Evolutionary conservation across 176 grass and related monocot genomes (phyloP), one percentile per base, ranked within the genome.

Genomic region (Aegilops umbellulata): DNA sequence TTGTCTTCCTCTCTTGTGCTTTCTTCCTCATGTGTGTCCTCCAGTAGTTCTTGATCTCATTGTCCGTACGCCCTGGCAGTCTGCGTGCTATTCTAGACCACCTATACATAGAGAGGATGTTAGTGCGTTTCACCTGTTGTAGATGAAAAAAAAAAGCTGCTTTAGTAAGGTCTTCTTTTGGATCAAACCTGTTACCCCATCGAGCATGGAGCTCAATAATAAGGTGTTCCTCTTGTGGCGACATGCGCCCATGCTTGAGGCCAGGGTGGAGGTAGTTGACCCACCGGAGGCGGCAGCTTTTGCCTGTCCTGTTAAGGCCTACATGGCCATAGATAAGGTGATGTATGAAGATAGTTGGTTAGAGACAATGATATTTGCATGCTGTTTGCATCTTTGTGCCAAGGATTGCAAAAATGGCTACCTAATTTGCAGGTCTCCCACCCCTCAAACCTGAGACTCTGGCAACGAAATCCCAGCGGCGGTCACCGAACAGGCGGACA

Each of bases 391-490:
- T 58, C 86, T 83, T 77, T 84, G 83, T 70, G 65, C 74, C 4
- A 87, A 88, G 70, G 66, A 91, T 89, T 81, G 63, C 80, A 86
- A 86, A 86, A 89, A 88, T 86, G 51, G 86, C 80, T 85, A 87
- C 88, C 90, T 86, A 89, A 89, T 72, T 88, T 84, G 91, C 3
- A 82, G 79, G 89, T 91, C 72, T n/a, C 94, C 92, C 88, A 93
- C 94, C 94, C 93, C 94, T 97, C 94, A 97, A 97, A 97, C 94
- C 94, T 97, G 94, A 97, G 83, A 97, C 94, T 93, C 91, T 80
- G 90, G 94, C 94, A 90, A 97, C 86, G 90, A 97, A 97, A 94
- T 97, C 94, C 94, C 94, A 97, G 86, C 94, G 94, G 64, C 90
- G 94, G 85, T 97, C 94, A 81, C 94, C 94, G 80, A 94, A 94